phyloP scores from a whole-genome alignment of 2,329 filamentous ascomycete genomes.

The Fusarium sp. region DNA sequence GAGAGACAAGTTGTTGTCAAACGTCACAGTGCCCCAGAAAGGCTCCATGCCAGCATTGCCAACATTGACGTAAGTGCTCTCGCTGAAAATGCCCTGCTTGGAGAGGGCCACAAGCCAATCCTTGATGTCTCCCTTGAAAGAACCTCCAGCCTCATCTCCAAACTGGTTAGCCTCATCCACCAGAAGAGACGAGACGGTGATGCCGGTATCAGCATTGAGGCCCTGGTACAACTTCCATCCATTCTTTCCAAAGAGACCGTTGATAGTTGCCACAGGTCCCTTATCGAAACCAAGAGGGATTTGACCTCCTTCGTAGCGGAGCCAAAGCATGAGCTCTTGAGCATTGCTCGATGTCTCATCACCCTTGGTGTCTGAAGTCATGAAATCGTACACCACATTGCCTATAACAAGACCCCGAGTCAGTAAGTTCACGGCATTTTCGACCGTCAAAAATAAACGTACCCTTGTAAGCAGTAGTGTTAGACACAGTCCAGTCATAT shows the following conservation, averaged over 20 bases:
- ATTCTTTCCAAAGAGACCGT: slow-evolving; percentile 34
- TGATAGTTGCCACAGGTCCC: slow-evolving; percentile 32
- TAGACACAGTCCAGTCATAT: slow-evolving; percentile 19
- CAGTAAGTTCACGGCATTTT: not conserved
- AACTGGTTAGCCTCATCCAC: slow-evolving; percentile 25
- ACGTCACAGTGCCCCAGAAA: slow-evolving; percentile 36
- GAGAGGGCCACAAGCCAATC: slow-evolving; percentile 38
- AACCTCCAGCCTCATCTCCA: slow-evolving; percentile 11
- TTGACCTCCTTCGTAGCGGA: slow-evolving; percentile 32
- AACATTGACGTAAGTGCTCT: slow-evolving; percentile 35
- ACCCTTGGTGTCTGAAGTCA: slow-evolving; percentile 39
- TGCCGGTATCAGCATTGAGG: slow-evolving; percentile 33
- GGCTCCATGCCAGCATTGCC: slow-evolving; percentile 42
- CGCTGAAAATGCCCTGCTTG: slow-evolving; percentile 24
- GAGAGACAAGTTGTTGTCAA: slow-evolving; percentile 32
- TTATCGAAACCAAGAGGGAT: slow-evolving; percentile 34
- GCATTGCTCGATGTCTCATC: slow-evolving; percentile 25
- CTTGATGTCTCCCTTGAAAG: slow-evolving; percentile 38
- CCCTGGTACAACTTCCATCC: slow-evolving; percentile 42
- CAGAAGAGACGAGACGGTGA: slow-evolving; percentile 35
- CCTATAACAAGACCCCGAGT: not conserved
- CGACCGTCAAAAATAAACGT: too few relatives aligned
- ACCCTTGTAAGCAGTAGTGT: slow-evolving; percentile 40
- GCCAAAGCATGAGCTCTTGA: slow-evolving; percentile 42
- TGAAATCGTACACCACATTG: slow-evolving; percentile 40